phyloP scores from a whole-genome alignment of 768 basidiomycete species.

The Podaxis sp. region DNA sequence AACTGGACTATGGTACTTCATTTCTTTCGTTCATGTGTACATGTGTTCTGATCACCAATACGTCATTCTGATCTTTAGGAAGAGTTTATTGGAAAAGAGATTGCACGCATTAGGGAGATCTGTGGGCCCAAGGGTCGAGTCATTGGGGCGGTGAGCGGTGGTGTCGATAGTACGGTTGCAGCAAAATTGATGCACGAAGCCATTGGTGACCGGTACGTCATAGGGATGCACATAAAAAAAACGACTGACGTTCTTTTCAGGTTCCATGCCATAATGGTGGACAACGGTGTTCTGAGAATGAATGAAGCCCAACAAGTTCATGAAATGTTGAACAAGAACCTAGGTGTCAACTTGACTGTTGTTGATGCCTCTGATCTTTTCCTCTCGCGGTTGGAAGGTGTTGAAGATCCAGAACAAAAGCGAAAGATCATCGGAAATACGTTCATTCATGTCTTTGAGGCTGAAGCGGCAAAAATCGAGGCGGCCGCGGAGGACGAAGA shows the following conservation, averaged over 20 bases:
- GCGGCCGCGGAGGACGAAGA: constrained; percentile 77
- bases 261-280: constrained; percentile 99
- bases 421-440: constrained; percentile 99
- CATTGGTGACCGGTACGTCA: constrained; percentile 85
- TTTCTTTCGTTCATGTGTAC: constrained; percentile 13
- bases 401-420: constrained; percentile 96
- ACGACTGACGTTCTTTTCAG: constrained; percentile 36
- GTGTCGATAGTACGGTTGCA: constrained; percentile 97
- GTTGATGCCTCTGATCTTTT: constrained; percentile 95
- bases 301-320: constrained; percentile 91
- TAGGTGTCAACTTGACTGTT: constrained; percentile 95
- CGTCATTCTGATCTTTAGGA: constrained; percentile 50
- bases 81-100: constrained; percentile 97
- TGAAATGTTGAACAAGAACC: constrained; percentile 88
- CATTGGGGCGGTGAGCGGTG: constrained; percentile 96
- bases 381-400: constrained; percentile 80
- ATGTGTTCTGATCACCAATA: constrained; percentile 12
- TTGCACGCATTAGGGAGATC: constrained; percentile 88
- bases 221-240: constrained; percentile 3
- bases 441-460: constrained; percentile 97
- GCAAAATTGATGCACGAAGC: constrained; percentile 99
- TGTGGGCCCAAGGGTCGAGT: constrained; percentile 94
- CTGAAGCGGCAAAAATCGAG: constrained; percentile 89
- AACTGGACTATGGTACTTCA: constrained; percentile 90
- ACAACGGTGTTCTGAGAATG: constrained; percentile 93